Conservation (phyloP, 2,329 filamentous ascomycete species). For the Pseudogymnoascus sp. region DNA sequence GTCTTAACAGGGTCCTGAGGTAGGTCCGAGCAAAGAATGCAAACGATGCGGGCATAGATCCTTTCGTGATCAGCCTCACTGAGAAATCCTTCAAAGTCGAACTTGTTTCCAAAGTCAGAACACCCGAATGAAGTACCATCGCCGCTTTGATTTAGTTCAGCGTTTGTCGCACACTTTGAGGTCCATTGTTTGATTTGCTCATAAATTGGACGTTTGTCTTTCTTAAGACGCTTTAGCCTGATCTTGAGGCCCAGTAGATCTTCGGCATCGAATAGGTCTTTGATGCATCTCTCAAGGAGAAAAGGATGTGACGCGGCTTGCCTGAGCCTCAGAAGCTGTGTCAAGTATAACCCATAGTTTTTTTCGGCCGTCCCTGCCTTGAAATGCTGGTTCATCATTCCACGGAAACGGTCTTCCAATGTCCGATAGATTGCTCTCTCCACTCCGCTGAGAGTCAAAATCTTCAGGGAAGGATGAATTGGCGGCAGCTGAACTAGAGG, state of each 20-base stretch:
- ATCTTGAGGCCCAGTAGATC: slow-evolving; percentile 19
- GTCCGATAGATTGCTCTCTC: slow-evolving; percentile 47
- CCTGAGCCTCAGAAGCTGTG: slow-evolving; percentile 27
- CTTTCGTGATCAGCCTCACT: not conserved
- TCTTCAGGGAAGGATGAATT: slow-evolving; percentile 35
- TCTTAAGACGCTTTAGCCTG: slow-evolving; percentile 12
- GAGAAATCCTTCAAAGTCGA: not conserved
- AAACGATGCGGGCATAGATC: not conserved
- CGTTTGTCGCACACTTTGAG: not conserved
- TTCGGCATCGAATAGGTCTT: slow-evolving; percentile 24
- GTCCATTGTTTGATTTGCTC: slow-evolving; percentile 25
- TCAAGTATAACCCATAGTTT: slow-evolving; percentile 23
- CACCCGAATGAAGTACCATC: not conserved
- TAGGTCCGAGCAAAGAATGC: not conserved
- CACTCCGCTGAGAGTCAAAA: slow-evolving; percentile 41
- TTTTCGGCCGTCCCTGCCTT: slow-evolving; percentile 14
- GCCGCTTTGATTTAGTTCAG: not conserved
- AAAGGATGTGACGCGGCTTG: slow-evolving; percentile 28
- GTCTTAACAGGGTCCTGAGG: not conserved
- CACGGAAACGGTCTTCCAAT: slow-evolving; percentile 32
- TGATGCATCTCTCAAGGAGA: slow-evolving; percentile 26
- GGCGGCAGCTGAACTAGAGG: slow-evolving; percentile 47
- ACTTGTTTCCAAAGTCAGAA: not conserved
- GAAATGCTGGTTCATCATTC: slow-evolving; percentile 22
- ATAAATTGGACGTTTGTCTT: slow-evolving; percentile 19